phyloP scores from a whole-genome alignment of 2,329 filamentous ascomycete genomes.

The Verticillium albo-atrum region DNA sequence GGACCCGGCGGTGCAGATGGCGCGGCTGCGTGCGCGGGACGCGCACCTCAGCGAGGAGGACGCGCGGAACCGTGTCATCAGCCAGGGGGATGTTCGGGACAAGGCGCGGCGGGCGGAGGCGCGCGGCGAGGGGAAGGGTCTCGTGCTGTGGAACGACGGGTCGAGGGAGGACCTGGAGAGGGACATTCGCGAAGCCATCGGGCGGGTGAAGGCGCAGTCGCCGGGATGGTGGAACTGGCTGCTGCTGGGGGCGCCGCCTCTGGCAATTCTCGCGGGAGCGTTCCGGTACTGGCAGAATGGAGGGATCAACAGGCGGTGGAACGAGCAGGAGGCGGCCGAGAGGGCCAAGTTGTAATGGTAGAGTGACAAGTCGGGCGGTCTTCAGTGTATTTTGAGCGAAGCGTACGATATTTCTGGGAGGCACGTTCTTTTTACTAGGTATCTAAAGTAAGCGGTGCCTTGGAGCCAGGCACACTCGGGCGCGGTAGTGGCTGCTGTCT shows the following conservation, averaged over 20 bases:
- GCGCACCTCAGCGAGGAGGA: conserved; percentile 77
- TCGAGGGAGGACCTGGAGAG: conserved; percentile 63
- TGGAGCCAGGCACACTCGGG: no score
- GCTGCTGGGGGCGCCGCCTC: conserved; percentile 64
- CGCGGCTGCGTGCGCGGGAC: conserved; percentile 70
- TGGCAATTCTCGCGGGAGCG: conserved; percentile 63
- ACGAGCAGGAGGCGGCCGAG: conserved; percentile 46
- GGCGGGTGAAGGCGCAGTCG: conserved; percentile 55
- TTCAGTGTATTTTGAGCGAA: not conserved
- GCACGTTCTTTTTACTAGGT: not conserved
- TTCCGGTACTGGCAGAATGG: conserved; percentile 73
- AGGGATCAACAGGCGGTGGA: conserved; percentile 67
- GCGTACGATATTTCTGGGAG: not conserved
- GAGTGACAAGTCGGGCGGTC: not conserved
- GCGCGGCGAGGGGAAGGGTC: conserved; percentile 59
- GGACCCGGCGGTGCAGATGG: conserved; percentile 79
- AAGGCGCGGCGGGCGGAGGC: conserved; percentile 75
- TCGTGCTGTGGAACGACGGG: conserved; percentile 89
- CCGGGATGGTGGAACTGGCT: conserved; percentile 83
- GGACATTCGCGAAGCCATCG: conserved; percentile 64
- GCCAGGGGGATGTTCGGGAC: conserved; percentile 79
- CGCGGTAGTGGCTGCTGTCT: no score
- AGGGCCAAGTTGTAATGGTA: conserved; percentile 34
- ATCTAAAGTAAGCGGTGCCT: no score
- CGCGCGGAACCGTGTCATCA: conserved; percentile 78